A percentile compares a stretch with the other conserved stretches of the same genome.
Conservation (phyloP, 2,329 filamentous ascomycete genomes). For the Pyrenochaeta sp. region DNA sequence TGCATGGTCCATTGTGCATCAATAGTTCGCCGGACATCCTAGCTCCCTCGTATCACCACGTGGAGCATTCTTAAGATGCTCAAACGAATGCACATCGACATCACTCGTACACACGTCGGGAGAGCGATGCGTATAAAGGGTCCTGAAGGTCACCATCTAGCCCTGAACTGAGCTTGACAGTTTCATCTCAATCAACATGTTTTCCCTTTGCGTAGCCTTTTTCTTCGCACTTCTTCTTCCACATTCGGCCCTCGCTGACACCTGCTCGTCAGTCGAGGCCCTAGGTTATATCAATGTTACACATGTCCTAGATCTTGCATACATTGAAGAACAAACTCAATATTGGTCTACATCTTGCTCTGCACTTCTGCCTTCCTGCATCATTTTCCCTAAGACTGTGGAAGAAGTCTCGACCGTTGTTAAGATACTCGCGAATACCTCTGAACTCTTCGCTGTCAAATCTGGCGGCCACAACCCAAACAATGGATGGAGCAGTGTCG, state of each 20-base stretch:
- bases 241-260: slow-evolving; percentile 18
- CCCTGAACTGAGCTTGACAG: not conserved
- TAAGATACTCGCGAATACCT: slow-evolving; percentile 52
- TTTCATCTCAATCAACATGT: slow-evolving; percentile 2
- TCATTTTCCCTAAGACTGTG: slow-evolving; percentile 49
- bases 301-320: slow-evolving; percentile 25
- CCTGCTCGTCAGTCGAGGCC: slow-evolving; percentile 29
- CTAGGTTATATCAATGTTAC: slow-evolving; percentile 35
- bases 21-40: not conserved
- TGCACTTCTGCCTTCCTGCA: slow-evolving; percentile 41
- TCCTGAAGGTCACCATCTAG: not conserved
- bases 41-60: not conserved
- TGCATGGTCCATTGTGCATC: not conserved
- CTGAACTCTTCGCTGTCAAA: slow-evolving; percentile 63
- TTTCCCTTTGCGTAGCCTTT: not conserved
- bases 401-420: slow-evolving; percentile 64
- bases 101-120: slow-evolving; percentile 4
- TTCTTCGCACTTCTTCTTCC: slow-evolving; percentile 8
- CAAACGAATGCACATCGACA: slow-evolving; percentile 7
- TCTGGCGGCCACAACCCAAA: slow-evolving; percentile 60
- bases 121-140: not conserved
- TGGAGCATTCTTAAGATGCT: not conserved
- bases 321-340: slow-evolving; percentile 40
- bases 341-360: slow-evolving; percentile 45
- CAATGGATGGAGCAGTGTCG: slow-evolving; percentile 57